Percentiles rank a stretch among this genome's conserved stretches.
These are phyloP conservation scores for Pichia thaimueangensis DNA, from an alignment of 805 yeast species.

Conservation along the genomic window DNA sequence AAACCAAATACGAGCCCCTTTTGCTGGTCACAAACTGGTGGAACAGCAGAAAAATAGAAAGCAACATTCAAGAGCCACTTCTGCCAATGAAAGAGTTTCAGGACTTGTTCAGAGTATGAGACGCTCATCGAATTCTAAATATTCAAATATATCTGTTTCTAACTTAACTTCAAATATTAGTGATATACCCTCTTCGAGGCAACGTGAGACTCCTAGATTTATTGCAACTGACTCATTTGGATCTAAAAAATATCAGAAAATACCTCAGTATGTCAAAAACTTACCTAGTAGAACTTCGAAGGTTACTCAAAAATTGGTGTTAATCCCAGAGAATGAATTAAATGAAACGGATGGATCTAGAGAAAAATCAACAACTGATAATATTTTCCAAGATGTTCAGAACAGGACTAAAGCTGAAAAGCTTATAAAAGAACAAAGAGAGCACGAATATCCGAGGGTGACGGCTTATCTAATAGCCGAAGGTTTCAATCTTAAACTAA, in stretches of 20 bases:
- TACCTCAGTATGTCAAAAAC: slow-evolving; percentile 47
- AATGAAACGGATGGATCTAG: slow-evolving; percentile 9
- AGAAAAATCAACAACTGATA: slow-evolving; percentile 27
- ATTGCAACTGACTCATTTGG: slow-evolving; percentile 17
- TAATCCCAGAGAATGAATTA: slow-evolving; percentile 62
- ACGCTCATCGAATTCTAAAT: slow-evolving; percentile 33
- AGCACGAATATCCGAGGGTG: slow-evolving; percentile 67
- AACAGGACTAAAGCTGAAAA: slow-evolving; percentile 42
- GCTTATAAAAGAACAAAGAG: slow-evolving; percentile 52
- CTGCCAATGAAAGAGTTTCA: slow-evolving; percentile 6
- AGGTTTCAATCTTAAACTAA: slow-evolving; percentile 58
- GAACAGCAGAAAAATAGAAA: slow-evolving; percentile 18
- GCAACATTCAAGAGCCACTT: slow-evolving; percentile 16
- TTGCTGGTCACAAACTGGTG: slow-evolving; percentile 59
- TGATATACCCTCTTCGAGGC: slow-evolving; percentile 79
- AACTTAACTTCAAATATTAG: slow-evolving; percentile 70
- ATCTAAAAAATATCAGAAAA: slow-evolving; percentile 16
- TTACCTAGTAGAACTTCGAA: slow-evolving; percentile 76
- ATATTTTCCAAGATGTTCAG: slow-evolving; percentile 28
- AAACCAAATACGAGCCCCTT: slow-evolving; percentile 56
- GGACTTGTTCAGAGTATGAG: slow-evolving; percentile 14
- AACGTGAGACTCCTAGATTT: slow-evolving; percentile 24
- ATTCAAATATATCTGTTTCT: slow-evolving; percentile 76
- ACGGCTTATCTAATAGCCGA: slow-evolving; percentile 92
- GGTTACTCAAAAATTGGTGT: slow-evolving; percentile 76